Base-by-base conservation (phyloP, 2,329 filamentous ascomycete species). In the Botrytis tulipae region DNA sequence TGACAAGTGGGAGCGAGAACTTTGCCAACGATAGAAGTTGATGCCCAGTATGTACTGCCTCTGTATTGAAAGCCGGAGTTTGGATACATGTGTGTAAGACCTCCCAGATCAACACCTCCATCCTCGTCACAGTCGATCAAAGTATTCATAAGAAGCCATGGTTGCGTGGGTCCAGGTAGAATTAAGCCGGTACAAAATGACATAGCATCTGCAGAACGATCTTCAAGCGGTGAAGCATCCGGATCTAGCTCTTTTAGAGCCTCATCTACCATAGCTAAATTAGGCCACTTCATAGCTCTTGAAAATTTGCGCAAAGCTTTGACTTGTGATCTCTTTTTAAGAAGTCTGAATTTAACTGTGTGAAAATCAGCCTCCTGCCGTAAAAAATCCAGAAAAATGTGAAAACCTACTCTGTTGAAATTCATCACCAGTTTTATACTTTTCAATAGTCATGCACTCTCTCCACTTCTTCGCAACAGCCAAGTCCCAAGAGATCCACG, bases 61-160 rank as follows among this genome's bases (percentile, higher is more conserved):
- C 90, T 90, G 80, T 94, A 93, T 82, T 94, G 92, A 79, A 94
- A 93, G 25, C 92, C 92, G 76, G 90, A 90, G 76, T 90, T 85
- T 0, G 91, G 90, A 73, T 91, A 87, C 76, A 91, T 86, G 57
- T 93, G 90, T 1, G 89, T 91, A 14, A 94, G 86, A 48, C 91
- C 85, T 18, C 90, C 89, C 25, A 94, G 86, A 12, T 89, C 84
- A 8, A 88, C 89, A 4, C 89, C 89, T 6, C 86, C 86, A 79
- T 93, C 91, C 2, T 89, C 89, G 78, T 94, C 92, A 77, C 92
- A 88, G 80, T 94, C 92, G 76, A 94, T 90, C 61, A 94, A 85
- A 6, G 91, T 88, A 80, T 93, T 94, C 91, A 94, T 94, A 63
- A 93, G 89, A 54, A 93, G 86, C 82, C 92, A 94, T 4, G 92